These are phyloP conservation scores for Nakazawaea wyomingensis DNA, from an alignment of 805 yeast genomes.

Conservation along the genomic window DNA sequence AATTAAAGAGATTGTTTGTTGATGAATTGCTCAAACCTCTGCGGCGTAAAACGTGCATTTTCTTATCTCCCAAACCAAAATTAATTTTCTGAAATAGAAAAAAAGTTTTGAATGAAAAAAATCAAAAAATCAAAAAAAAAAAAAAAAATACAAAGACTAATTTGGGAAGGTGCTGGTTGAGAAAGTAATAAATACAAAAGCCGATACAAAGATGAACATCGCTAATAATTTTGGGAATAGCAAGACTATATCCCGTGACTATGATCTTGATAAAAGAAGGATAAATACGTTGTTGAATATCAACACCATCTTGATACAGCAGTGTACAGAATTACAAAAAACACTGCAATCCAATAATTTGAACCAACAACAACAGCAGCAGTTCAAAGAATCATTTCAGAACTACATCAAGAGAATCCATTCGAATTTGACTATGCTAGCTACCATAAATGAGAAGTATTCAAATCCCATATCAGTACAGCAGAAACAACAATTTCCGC, in stretches of 20 bases:
- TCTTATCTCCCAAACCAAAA: too few relatives aligned
- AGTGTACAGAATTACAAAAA: constrained; percentile 25
- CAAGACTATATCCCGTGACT: background rate
- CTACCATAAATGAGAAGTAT: constrained; percentile 32
- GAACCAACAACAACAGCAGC: constrained; percentile 14
- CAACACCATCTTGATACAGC: constrained; percentile 27
- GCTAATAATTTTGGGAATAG: background rate
- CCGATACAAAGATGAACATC: background rate
- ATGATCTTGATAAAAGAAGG: constrained; percentile 27
- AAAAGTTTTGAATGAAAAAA: too few relatives aligned
- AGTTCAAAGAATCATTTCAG: constrained; percentile 25
- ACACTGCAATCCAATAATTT: constrained; percentile 16
- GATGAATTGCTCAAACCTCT: too few relatives aligned
- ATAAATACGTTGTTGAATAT: constrained; percentile 30
- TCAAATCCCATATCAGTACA: constrained; percentile 21
- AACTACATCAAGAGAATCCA: constrained; percentile 32
- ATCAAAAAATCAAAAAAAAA: too few relatives aligned
- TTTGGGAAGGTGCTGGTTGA: too few relatives aligned
- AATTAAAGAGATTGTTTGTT: too few relatives aligned
- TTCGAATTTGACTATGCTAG: constrained; percentile 29
- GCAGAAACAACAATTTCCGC: constrained; percentile 34
- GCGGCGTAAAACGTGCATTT: too few relatives aligned
- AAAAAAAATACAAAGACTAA: too few relatives aligned
- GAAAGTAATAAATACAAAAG: too few relatives aligned
- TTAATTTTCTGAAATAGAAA: too few relatives aligned